Evolutionary conservation across 176 grass and related monocot species (phyloP).

Genomic region (Musa troglodytarum): DNA sequence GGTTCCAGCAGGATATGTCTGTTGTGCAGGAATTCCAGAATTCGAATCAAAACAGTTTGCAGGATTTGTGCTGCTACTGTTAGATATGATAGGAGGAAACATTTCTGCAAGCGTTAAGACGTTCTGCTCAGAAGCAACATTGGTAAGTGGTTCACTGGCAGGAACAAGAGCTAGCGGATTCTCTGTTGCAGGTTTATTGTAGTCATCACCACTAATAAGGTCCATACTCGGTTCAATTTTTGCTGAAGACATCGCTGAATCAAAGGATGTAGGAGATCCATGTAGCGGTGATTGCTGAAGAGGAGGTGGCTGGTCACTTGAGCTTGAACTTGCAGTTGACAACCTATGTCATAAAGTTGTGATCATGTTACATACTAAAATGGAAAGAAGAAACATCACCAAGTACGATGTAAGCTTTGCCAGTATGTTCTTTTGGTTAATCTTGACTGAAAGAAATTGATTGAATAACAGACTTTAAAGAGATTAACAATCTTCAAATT

Average conservation of each 20-base stretch:
- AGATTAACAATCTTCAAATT: too few species aligned
- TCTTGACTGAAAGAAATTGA: background rate
- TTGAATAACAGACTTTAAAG: background rate
- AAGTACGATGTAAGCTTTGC: background rate
- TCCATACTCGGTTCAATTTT: constrained; percentile 46
- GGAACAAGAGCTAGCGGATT: constrained; percentile 60
- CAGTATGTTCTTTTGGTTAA: background rate
- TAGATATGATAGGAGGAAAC: constrained; percentile 48
- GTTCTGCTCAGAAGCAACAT: constrained; percentile 54
- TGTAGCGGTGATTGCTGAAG: constrained; percentile 56
- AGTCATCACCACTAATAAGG: constrained; percentile 79
- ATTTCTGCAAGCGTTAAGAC: constrained; percentile 66
- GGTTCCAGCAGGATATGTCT: constrained; percentile 20
- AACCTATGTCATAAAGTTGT: constrained; percentile 19
- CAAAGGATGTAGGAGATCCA: constrained; percentile 35
- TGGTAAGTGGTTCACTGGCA: constrained; percentile 31
- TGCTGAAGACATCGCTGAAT: constrained; percentile 27
- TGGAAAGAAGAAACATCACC: background rate
- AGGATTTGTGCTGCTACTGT: constrained; percentile 35
- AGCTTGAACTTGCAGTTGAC: constrained; percentile 37
- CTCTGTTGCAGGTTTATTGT: constrained; percentile 53
- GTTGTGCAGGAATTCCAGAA: constrained; percentile 37
- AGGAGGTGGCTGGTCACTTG: constrained; percentile 37
- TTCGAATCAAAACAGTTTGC: constrained; percentile 28
- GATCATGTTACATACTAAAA: background rate